Percentiles rank a stretch among this genome's conserved stretches.
Conservation (phyloP, 805 yeast species). For the Torulaspora microellipsoides region DNA sequence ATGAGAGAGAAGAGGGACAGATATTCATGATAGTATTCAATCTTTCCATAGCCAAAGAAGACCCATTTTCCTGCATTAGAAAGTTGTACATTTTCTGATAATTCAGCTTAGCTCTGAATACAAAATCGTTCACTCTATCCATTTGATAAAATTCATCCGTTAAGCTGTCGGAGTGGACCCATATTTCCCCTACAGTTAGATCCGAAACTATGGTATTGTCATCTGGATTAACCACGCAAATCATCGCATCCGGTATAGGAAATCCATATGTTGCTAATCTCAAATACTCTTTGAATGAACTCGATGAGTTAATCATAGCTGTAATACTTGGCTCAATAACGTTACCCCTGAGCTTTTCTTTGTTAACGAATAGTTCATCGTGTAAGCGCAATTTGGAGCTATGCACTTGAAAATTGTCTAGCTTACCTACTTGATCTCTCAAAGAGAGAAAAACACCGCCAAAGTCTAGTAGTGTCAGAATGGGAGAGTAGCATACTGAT, state of each 20-base stretch:
- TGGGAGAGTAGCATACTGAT: conserved; percentile 76
- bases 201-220: conserved; percentile 67
- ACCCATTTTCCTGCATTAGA: conserved; percentile 4
- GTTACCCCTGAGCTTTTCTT: conserved; percentile 34
- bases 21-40: conserved; percentile 27
- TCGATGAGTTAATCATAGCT: conserved; percentile 31
- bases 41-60: conserved; percentile 19
- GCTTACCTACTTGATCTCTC: conserved; percentile 70
- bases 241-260: conserved; percentile 89
- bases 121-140: conserved; percentile 35
- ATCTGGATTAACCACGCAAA: conserved; percentile 94
- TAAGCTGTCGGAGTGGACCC: conserved; percentile 93
- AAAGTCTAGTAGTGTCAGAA: conserved; percentile 83
- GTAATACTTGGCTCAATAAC: conserved; percentile 30
- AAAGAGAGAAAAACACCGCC: conserved; percentile 94
- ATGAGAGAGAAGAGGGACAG: conserved; percentile 35
- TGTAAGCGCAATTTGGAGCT: conserved; percentile 26
- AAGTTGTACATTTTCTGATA: conserved; percentile 28
- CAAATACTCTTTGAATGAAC: conserved; percentile 44
- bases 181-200: conserved; percentile 88
- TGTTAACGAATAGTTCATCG: conserved; percentile 35
- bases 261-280: conserved; percentile 90
- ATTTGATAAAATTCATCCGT: conserved; percentile 47
- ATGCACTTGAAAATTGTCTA: conserved; percentile 33
- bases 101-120: conserved; percentile 33